These are phyloP conservation scores for Halenospora varia DNA, from an alignment of 495 filamentous ascomycete species.

Conservation along the genomic window DNA sequence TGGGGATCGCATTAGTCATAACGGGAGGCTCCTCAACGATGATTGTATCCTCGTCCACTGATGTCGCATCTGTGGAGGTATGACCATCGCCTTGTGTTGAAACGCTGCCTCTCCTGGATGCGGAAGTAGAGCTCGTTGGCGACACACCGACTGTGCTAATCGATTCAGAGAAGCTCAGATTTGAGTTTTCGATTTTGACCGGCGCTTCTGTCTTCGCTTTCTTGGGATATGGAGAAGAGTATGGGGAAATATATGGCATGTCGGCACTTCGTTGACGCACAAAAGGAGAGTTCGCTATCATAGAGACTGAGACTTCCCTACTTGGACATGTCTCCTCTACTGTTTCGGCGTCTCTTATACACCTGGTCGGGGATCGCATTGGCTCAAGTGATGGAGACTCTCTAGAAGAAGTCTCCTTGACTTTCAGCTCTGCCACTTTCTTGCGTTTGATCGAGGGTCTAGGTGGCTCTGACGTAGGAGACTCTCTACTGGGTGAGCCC, in stretches of 20 bases:
- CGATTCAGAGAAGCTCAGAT: slow-evolving; percentile 4
- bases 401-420: neutral
- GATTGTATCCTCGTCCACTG: slow-evolving; percentile 25
- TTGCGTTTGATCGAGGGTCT: neutral
- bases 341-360: slow-evolving; percentile 11
- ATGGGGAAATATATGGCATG: no score
- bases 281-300: no score
- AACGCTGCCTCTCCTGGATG: slow-evolving; percentile 5
- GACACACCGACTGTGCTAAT: slow-evolving; percentile 4
- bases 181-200: slow-evolving; percentile 12
- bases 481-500: slow-evolving; percentile 1
- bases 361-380: slow-evolving; percentile 2
- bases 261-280: no score
- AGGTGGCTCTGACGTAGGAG: slow-evolving; percentile 9
- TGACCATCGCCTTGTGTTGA: slow-evolving; percentile 11
- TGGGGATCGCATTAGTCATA: slow-evolving; percentile 5
- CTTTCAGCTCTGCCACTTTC: neutral
- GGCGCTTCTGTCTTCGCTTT: neutral
- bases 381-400: slow-evolving; percentile 14
- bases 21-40: slow-evolving; percentile 14
- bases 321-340: no score
- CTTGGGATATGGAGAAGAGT: slow-evolving; percentile 4
- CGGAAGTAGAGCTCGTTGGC: slow-evolving; percentile 1
- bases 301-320: no score
- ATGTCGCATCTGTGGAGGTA: slow-evolving; percentile 23